Evolutionary conservation across 1,284 basidiomycete species (phyloP).

Genomic region (Hypsizygus ulmarius): DNA sequence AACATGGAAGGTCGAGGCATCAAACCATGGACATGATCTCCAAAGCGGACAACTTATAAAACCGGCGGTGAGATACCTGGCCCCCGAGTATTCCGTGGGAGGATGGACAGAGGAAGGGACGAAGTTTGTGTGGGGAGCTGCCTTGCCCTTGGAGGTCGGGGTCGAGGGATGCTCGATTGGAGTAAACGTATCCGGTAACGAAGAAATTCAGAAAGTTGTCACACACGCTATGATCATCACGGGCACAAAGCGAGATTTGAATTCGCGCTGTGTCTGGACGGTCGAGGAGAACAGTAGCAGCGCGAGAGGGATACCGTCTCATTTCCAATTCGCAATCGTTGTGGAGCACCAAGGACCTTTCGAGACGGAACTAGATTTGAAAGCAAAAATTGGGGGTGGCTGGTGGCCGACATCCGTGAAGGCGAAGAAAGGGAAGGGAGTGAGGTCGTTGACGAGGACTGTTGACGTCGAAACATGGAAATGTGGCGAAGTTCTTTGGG

Average conservation of each 20-base stretch:
- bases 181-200: not conserved
- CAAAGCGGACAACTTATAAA: no score
- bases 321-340: constrained; percentile 7
- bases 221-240: constrained; percentile 5
- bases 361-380: constrained; percentile 1
- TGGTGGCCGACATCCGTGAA: not conserved
- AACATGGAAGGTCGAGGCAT: no score
- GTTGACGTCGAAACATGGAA: constrained; percentile 5
- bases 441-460: not conserved
- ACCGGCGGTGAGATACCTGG: constrained; percentile 2
- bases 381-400: constrained; percentile 6
- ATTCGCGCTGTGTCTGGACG: constrained; percentile 5
- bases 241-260: constrained; percentile 1
- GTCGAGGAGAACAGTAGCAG: constrained; percentile 6
- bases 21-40: no score
- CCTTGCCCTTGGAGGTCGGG: constrained; percentile 2
- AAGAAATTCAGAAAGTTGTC: constrained; percentile 1
- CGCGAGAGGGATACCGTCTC: constrained; percentile 6
- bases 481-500: constrained; percentile 5
- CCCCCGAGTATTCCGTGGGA: constrained; percentile 3
- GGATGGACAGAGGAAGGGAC: constrained; percentile 6
- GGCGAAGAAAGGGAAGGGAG: not conserved
- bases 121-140: constrained; percentile 1
- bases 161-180: constrained; percentile 3
- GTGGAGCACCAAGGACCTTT: constrained; percentile 7